A percentile compares a stretch with the other conserved stretches of the same genome.
These are phyloP conservation scores for Solanum sitiens DNA, from an alignment of 257 asterid species.

Conservation along the genomic window DNA sequence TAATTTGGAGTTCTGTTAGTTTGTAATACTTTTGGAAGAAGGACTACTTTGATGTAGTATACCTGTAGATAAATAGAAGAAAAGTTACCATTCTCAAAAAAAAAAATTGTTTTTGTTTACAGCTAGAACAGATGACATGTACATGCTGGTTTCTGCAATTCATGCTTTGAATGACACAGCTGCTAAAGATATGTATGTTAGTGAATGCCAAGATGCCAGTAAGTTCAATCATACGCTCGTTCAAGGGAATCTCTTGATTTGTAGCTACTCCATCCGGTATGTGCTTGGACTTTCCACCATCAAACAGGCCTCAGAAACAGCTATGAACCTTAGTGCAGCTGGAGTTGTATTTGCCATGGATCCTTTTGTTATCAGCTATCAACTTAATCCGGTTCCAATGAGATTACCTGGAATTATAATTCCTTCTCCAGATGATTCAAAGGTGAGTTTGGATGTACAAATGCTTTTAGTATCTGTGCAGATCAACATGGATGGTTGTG, in stretches of 20 bases:
- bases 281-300: conserved; percentile 94
- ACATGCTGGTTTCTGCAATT: conserved; percentile 67
- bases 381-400: conserved; percentile 86
- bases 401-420: conserved; percentile 72
- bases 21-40: neutral
- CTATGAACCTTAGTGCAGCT: conserved; percentile 69
- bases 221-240: conserved; percentile 46
- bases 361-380: conserved; percentile 82
- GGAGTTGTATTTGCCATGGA: conserved; percentile 95
- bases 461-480: neutral
- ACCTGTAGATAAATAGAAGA: neutral
- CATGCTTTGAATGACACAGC: conserved; percentile 54
- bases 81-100: neutral
- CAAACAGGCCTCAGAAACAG: conserved; percentile 77
- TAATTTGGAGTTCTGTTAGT: neutral
- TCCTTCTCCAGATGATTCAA: conserved; percentile 80
- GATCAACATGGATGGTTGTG: neutral
- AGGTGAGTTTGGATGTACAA: conserved; percentile 32
- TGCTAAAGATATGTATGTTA: conserved; percentile 58
- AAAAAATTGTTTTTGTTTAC: neutral
- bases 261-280: conserved; percentile 96
- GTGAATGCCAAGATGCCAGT: conserved; percentile 86
- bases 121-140: conserved; percentile 75
- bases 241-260: conserved; percentile 71
- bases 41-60: neutral